phyloP scores from a whole-genome alignment of 2,329 filamentous ascomycete species.

The Penicillium rolfsii region DNA sequence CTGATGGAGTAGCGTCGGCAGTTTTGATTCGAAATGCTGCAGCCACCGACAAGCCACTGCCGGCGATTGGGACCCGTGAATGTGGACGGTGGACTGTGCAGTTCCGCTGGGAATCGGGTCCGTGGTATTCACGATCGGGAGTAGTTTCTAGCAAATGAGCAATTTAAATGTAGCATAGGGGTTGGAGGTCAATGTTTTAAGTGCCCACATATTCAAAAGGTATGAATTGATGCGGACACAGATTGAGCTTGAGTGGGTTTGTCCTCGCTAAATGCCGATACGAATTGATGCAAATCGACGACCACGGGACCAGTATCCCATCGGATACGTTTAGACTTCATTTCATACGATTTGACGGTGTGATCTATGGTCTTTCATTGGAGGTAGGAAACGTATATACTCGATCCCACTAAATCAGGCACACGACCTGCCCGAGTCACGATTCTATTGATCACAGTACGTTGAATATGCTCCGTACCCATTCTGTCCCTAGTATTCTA shows the following conservation, averaged over 20 bases:
- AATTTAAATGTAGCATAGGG: neutral
- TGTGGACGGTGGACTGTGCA: neutral
- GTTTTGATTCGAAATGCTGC: conserved; percentile 25
- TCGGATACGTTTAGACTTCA: neutral
- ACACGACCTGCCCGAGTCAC: neutral
- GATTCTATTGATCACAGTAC: no score
- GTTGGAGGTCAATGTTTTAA: neutral
- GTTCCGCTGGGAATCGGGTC: no score
- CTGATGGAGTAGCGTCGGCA: conserved; percentile 27
- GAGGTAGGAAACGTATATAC: neutral
- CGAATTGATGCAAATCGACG: neutral
- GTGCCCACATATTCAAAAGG: neutral
- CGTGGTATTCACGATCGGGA: no score
- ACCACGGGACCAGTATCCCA: conserved; percentile 1
- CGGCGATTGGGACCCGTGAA: conserved; percentile 20
- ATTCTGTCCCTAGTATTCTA: no score
- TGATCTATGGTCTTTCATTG: neutral
- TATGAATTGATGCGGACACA: neutral
- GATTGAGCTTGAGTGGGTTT: neutral
- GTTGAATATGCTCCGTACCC: neutral
- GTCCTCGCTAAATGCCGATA: neutral
- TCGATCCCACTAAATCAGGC: neutral
- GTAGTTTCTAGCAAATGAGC: neutral
- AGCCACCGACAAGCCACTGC: conserved; percentile 25
- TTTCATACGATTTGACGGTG: neutral